phyloP scores from a whole-genome alignment of 345 rosid genomes.

The Populus davidiana region DNA sequence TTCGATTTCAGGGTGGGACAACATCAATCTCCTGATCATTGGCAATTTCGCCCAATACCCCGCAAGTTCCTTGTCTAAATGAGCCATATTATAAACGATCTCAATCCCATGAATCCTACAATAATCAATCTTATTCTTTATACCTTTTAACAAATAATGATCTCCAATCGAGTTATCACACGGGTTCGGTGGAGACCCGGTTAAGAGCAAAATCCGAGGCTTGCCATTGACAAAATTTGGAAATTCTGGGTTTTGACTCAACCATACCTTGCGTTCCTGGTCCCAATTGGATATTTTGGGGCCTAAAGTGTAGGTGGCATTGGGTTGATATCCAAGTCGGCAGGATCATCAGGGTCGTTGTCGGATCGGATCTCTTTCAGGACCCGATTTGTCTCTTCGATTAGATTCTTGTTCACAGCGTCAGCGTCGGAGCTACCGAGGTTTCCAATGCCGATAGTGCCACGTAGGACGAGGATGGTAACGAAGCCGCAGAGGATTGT shows the following conservation, averaged over 20 bases:
- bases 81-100: conserved; percentile 95
- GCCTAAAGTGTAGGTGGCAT: conserved; percentile 68
- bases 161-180: conserved; percentile 94
- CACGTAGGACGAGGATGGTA: conserved; percentile 89
- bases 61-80: conserved; percentile 83
- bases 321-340: conserved; percentile 52
- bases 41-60: conserved; percentile 98
- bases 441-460: conserved; percentile 83
- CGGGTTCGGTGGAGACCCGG: conserved; percentile 90
- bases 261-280: conserved; percentile 58
- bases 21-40: conserved; percentile 76
- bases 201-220: conserved; percentile 66
- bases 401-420: conserved; percentile 64
- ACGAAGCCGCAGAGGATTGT: conserved; percentile 91
- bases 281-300: conserved; percentile 74
- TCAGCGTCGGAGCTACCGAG: conserved; percentile 72
- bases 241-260: conserved; percentile 59
- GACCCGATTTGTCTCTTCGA: conserved; percentile 82
- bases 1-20: conserved; percentile 88
- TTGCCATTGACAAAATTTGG: conserved; percentile 60
- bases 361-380: conserved; percentile 90
- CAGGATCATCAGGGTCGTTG: conserved; percentile 57
- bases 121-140: conserved; percentile 92
- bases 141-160: conserved; percentile 73
- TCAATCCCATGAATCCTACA: conserved; percentile 97